Conservation (phyloP, 169 alveolate genomes). For the Cryptosporidium tyzzeri region DNA sequence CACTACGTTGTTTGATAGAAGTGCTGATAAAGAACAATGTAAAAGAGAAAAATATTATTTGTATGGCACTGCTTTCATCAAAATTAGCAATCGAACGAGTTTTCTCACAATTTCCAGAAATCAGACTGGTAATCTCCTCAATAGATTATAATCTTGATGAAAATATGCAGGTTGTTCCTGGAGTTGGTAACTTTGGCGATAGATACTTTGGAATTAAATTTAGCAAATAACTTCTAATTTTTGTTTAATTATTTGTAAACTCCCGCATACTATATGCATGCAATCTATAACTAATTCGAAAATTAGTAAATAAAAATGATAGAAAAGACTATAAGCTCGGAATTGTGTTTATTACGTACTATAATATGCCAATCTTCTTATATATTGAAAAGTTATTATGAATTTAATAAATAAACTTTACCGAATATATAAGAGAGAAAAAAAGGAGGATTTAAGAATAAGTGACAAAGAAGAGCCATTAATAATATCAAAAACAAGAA, state of each 20-base stretch:
- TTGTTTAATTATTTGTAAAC: neutral
- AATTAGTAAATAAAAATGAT: neutral
- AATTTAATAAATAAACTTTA: constrained; percentile 28
- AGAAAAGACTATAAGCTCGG: neutral
- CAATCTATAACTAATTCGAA: neutral
- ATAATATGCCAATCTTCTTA: neutral
- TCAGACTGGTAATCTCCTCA: constrained; percentile 82
- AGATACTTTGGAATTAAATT: constrained; percentile 84
- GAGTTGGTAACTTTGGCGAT: constrained; percentile 89
- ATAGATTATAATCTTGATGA: constrained; percentile 81
- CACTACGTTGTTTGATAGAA: constrained; percentile 80
- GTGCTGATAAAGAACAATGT: constrained; percentile 81
- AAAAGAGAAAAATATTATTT: constrained; percentile 82
- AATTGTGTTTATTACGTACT: neutral
- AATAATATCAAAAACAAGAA: constrained; percentile 26
- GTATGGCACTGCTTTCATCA: constrained; percentile 84
- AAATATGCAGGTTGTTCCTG: constrained; percentile 82
- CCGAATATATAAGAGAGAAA: constrained; percentile 20
- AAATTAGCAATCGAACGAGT: constrained; percentile 80
- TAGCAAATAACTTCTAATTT: neutral
- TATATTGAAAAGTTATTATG: neutral
- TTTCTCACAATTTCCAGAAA: constrained; percentile 78
- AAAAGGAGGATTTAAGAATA: constrained; percentile 5
- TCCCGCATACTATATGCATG: neutral
- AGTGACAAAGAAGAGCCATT: constrained; percentile 42